Percentiles rank a stretch among this genome's conserved stretches.
phyloP scores from a whole-genome alignment of 768 basidiomycete genomes.

The Porphyrellus cyaneotinctus region DNA sequence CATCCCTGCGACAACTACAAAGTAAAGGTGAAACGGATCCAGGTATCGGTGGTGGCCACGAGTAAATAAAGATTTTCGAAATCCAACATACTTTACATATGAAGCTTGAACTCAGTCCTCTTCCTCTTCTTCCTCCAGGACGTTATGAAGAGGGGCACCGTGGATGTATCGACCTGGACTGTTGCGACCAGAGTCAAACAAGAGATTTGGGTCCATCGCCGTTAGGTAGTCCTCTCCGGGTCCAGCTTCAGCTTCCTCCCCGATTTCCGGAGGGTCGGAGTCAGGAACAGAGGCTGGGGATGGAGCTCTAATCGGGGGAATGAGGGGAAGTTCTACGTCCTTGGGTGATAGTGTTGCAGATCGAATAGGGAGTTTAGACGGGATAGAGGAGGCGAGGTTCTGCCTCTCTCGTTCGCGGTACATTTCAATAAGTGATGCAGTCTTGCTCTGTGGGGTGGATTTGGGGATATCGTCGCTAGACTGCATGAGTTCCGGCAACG shows the following conservation, averaged over 20 bases:
- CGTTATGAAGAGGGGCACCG: conserved; percentile 83
- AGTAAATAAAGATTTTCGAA: conserved; percentile 9
- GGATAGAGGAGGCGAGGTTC: conserved; percentile 2
- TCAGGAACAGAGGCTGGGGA: conserved; percentile 19
- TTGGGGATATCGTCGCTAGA: conserved; percentile 11
- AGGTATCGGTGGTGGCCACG: conserved; percentile 26
- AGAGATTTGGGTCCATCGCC: conserved; percentile 31
- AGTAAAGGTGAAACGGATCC: conserved; percentile 7
- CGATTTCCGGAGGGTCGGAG: conserved; percentile 24
- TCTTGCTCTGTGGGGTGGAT: conserved; percentile 48
- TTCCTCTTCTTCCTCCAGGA: conserved; percentile 72
- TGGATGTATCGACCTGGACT: conserved; percentile 76
- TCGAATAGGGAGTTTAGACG: conserved; percentile 37
- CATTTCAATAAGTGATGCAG: conserved; percentile 80
- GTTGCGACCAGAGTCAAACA: conserved; percentile 47
- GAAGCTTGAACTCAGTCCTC: conserved; percentile 39
- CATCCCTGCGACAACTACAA: conserved; percentile 8
- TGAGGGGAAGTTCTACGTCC: conserved; percentile 4
- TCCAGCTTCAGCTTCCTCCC: conserved; percentile 29
- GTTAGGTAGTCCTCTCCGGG: conserved; percentile 25
- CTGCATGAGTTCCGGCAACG: conserved; percentile 20
- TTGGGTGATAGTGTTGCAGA: conserved; percentile 15
- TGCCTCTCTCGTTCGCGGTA: conserved; percentile 69
- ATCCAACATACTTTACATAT: conserved; percentile 22
- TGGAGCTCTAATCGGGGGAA: conserved; percentile 1